These are phyloP conservation scores for Lithocarpus polystachyus DNA, from an alignment of 306 rosid species.

Conservation along the genomic window DNA sequence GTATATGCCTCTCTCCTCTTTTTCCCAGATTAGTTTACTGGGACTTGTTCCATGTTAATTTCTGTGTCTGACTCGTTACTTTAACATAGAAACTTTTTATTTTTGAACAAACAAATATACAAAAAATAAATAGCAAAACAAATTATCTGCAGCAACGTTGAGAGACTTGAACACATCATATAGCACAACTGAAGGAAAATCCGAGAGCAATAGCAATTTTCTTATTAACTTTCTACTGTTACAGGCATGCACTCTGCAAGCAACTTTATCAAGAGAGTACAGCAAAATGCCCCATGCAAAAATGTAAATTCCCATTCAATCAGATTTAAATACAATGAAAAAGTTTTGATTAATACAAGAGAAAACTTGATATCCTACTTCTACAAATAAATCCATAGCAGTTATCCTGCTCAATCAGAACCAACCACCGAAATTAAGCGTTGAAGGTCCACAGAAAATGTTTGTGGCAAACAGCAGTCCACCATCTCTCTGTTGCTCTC, in stretches of 20 bases:
- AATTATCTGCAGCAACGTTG: background rate
- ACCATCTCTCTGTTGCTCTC: background rate
- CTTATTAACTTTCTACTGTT: conserved; percentile 32
- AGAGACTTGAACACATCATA: background rate
- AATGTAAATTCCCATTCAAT: conserved; percentile 59
- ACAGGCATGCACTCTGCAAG: conserved; percentile 60
- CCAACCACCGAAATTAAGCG: conserved; percentile 19
- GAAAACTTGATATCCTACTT: conserved; percentile 41
- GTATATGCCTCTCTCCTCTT: too few relatives aligned
- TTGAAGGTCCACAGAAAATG: conserved; percentile 17
- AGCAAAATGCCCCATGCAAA: conserved; percentile 52
- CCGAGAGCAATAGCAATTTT: conserved; percentile 4
- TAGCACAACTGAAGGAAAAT: background rate
- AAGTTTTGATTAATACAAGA: conserved; percentile 36
- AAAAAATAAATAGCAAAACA: background rate
- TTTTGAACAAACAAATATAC: background rate
- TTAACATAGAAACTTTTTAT: background rate
- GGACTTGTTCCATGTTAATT: too few relatives aligned
- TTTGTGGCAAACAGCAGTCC: conserved; percentile 11
- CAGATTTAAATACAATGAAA: conserved; percentile 41
- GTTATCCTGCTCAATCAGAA: conserved; percentile 46
- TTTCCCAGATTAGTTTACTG: too few relatives aligned
- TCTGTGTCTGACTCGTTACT: too few relatives aligned
- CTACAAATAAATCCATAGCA: conserved; percentile 50
- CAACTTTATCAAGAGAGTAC: conserved; percentile 41